Base-by-base conservation (phyloP, 306 rosid genomes). In the Argentina anserina region DNA sequence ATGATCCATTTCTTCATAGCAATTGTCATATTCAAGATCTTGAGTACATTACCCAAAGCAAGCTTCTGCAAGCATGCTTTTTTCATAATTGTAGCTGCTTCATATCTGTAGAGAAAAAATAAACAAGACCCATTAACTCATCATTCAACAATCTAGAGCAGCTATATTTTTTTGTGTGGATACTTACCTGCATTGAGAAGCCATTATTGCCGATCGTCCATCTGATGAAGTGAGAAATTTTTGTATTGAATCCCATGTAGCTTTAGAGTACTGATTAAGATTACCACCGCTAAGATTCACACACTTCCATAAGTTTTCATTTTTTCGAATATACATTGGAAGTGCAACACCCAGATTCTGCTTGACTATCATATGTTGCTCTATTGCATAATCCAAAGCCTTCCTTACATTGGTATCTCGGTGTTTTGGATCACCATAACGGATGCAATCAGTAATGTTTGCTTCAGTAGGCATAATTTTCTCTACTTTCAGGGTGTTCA, bases 171-270 rank as follows among this genome's bases (percentile, higher is more conserved):
- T 7, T 34, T 43, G 61, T 23, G 18, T 71, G 65, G 18, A 50
- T 74, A 47, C 75, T 86, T 78, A 93, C 97, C 88, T 90, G 97
- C 90, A 82, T 47, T 64, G 82, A 45, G 97, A 86, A 11, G 82
- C 88, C 85, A 85, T 65, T 47, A 90, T 64, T 10, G 88, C 76
- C 0, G 85, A 81, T 18, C 85, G 83, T 59, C 97, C 98, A 50
- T 79, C 36, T 1, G 92, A 60, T 31, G 93, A 82, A 74, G 80
- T 65, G 42, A 93, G 75, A 78, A 86, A 93, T 21, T 86, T 75
- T 72, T 79, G 77, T 56, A 89, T 69, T 62, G 67, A 45, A 71
- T 81, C 82, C 97, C 92, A 93, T 50, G 59, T 83, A 50, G 81
- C 63, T 71, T 87, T 76, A 28, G 85, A 59, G 47, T 81, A 74